Base-by-base conservation (phyloP, 2,329 filamentous ascomycete species). In the Beauveria caledonica region DNA sequence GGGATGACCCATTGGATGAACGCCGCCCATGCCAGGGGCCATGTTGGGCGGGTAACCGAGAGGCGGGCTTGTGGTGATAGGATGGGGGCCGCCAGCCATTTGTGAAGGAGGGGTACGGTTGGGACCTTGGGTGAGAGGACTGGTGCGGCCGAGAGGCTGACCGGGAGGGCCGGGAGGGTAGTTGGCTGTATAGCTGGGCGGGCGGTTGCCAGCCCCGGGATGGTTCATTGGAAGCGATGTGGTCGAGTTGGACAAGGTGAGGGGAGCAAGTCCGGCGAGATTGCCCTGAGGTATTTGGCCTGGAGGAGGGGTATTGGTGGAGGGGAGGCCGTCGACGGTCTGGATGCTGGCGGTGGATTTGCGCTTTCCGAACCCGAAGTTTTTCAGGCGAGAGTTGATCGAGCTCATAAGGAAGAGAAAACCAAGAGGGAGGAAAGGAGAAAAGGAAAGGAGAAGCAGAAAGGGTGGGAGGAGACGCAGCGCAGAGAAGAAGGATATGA, bases 351-450 rank as follows among this genome's bases (percentile, higher is more conserved):
- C 80, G 69, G 80, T 80, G 70, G 86, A 87, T 80, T 86, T 89
- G 76, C 88, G 86, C 83, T 89, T 90, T 78, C 87, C 87, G 80
- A 90, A 88, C 77, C 88, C 87, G 78, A 91, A 82, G 81, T 84
- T 83, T 81, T 89, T 89, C 75, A 90, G 85, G 77, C 87, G 86
- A 74, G 85, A 84, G 80, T 89, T 90, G 84, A 89, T 83, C 81
- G 86, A 89, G 82, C 84, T 89, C 86, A 89, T 89, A 73, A 72
- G 72, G 74, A 72, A 73, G 67, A 65, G 65, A 65, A 65, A 64
- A 66, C 66, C 66, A 64, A 60, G 63, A 63, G 66, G 65, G 66
- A 63, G 11, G 60, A 21, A 46, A 39, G n/a, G 36, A 40, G 17
- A 49, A 55, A 36, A 5, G 55, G 51, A 42, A 50, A 61, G 46